Evolutionary conservation across 1,139 yeast genomes (phyloP).

Genomic region (Candida frijolesensis): DNA sequence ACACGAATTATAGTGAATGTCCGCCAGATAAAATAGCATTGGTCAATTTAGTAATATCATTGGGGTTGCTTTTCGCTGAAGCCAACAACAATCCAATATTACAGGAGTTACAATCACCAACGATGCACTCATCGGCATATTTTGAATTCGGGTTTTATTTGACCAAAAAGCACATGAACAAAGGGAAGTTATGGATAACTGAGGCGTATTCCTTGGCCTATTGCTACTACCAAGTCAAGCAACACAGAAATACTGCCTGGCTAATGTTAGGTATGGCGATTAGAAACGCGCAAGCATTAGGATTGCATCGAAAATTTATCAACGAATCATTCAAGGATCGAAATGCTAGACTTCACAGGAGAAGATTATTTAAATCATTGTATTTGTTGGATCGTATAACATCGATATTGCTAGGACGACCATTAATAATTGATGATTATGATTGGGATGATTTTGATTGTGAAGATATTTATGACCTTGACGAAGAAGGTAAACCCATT

Average conservation of each 20-base stretch:
- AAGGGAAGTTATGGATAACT: conserved; percentile 37
- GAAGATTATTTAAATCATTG: conserved; percentile 40
- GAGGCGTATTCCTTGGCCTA: conserved; percentile 40
- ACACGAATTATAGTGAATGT: conserved; percentile 11
- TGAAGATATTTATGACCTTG: conserved; percentile 14
- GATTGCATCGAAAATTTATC: conserved; percentile 16
- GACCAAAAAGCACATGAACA: conserved; percentile 14
- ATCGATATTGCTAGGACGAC: conserved; percentile 43
- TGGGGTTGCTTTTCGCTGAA: conserved; percentile 18
- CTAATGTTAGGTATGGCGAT: conserved; percentile 17
- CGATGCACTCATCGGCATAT: conserved; percentile 15
- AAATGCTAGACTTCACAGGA: conserved; percentile 21
- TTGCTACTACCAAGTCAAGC: conserved; percentile 38
- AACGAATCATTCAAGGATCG: conserved; percentile 17
- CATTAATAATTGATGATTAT: conserved; percentile 38
- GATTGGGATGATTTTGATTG: conserved; percentile 42
- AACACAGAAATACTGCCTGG: conserved; percentile 46
- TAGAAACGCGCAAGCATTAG: conserved; percentile 19
- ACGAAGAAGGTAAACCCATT: conserved; percentile 10
- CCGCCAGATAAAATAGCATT: conserved; percentile 15
- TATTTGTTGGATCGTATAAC: conserved; percentile 42
- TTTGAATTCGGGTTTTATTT: conserved; percentile 16
- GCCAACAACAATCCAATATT: conserved; percentile 12
- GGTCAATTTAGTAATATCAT: conserved; percentile 15
- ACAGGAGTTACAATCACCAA: conserved; percentile 10